phyloP scores from a whole-genome alignment of 2,329 filamentous ascomycete genomes.

The Fusarium secorum region DNA sequence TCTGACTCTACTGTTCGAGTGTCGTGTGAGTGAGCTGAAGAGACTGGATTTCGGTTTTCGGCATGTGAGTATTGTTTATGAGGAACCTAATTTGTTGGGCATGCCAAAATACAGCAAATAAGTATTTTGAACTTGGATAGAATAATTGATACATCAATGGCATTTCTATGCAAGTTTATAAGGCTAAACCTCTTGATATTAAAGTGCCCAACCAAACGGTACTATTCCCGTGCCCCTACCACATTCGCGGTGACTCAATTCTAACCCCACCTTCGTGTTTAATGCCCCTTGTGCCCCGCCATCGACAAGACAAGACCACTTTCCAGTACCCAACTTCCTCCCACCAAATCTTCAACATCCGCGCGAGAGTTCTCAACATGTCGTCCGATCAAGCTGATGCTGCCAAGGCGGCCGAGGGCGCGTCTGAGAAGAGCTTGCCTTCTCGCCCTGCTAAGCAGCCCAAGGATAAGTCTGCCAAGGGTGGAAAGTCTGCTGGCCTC shows the following conservation, averaged over 20 bases:
- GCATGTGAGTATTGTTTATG: background rate
- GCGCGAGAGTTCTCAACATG: slow-evolving; percentile 43
- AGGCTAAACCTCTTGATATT: background rate
- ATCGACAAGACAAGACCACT: slow-evolving; percentile 28
- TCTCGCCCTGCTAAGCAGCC: slow-evolving; percentile 49
- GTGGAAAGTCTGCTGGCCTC: slow-evolving; percentile 67
- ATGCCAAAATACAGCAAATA: background rate
- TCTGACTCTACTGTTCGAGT: background rate
- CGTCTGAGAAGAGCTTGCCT: slow-evolving; percentile 46
- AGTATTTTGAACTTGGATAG: background rate
- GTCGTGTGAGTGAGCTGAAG: background rate
- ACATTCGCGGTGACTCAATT: slow-evolving; percentile 44
- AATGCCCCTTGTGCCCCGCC: slow-evolving; percentile 46
- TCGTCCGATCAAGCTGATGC: slow-evolving; percentile 50
- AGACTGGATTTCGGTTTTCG: background rate
- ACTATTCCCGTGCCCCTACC: slow-evolving; percentile 6
- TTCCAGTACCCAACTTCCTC: slow-evolving; percentile 39
- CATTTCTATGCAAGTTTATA: background rate
- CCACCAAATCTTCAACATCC: slow-evolving; percentile 36
- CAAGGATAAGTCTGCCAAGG: slow-evolving; percentile 54
- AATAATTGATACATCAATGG: background rate
- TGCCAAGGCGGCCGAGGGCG: slow-evolving; percentile 47
- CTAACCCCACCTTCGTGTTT: slow-evolving; percentile 46
- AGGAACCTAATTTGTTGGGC: background rate
- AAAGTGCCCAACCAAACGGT: background rate